Evolutionary conservation across 164 flowering plant species (phyloP), one percentile per base, ranked within the genome.

Genomic region (grape (Vitis vinifera)): DNA sequence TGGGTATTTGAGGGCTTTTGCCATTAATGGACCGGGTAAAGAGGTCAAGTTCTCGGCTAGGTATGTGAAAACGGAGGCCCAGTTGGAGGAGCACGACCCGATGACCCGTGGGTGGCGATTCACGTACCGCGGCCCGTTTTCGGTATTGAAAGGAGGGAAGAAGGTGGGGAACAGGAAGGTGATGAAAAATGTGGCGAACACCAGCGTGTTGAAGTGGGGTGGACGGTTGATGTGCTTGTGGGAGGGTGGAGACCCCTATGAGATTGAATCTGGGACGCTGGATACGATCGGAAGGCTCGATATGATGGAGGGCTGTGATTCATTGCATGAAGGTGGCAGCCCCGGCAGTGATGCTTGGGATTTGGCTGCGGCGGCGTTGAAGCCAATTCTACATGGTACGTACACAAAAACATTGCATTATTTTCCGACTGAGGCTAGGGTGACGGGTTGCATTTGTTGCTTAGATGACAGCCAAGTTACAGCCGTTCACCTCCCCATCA

Each of bases 161-260:
- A 88, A 73, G 72, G 37, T 91, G 9, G 96, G 96, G 37, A 94
- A 94, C 29, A 85, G 87, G 0, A 94, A 92, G 82, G 99, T 95
- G 65, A 95, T 95, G 98, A 95, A 95, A 71, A 93, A 95, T 71
- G 99, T 95, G 17, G 97, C 99, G 0, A 95, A 95, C 60, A 95
- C 99, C 0, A 90, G 92, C 63, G 98, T 95, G 30, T 44, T 95
- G 66, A 70, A 65, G 74, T 95, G 99, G 99, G 97, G 93, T 4
- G 84, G 83, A 19, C 74, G 83, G 75, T 74, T 95, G 66, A 59
- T 95, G 67, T 95, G 99, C 63, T 60, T 95, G 16, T 95, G 99
- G 99, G 99, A 95, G 73, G 99, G 99, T 65, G 99, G 98, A 15
- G 80, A 70, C 3, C 99, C 99, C 0, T 88, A 95, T 59, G 97